Percentiles rank a stretch among this genome's conserved stretches.
Evolutionary conservation across 2,329 filamentous ascomycete species (phyloP).

Genomic region (Fusarium coffeatum): DNA sequence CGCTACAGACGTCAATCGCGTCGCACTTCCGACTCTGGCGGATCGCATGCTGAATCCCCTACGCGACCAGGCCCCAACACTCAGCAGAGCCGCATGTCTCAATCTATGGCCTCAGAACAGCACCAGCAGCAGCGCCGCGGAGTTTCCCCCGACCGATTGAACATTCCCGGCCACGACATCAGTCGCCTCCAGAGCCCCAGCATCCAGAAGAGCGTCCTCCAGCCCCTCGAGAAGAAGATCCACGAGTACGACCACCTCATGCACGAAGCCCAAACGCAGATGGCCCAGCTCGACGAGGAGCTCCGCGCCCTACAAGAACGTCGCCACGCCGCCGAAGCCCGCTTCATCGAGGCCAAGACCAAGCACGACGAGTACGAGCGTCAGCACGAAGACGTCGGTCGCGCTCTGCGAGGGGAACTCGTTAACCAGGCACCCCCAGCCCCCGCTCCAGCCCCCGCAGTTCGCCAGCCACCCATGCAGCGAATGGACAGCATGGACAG

Average conservation of each 20-base stretch:
- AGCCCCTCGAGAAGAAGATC: slow-evolving; percentile 59
- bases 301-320: slow-evolving; percentile 56
- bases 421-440: slow-evolving; percentile 14
- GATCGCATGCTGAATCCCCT: slow-evolving; percentile 26
- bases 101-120: slow-evolving; percentile 28
- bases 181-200: slow-evolving; percentile 59
- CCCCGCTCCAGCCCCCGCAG: not conserved
- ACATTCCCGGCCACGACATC: slow-evolving; percentile 46
- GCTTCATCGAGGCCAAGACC: slow-evolving; percentile 56
- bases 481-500: slow-evolving; percentile 43
- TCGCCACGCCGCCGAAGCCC: slow-evolving; percentile 55
- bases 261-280: slow-evolving; percentile 55
- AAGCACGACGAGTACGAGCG: slow-evolving; percentile 59
- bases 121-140: slow-evolving; percentile 36
- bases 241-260: slow-evolving; percentile 58
- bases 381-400: slow-evolving; percentile 56
- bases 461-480: slow-evolving; percentile 28
- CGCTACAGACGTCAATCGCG: slow-evolving; percentile 44
- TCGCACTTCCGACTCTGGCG: slow-evolving; percentile 39
- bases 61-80: slow-evolving; percentile 28
- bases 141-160: slow-evolving; percentile 31
- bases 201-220: slow-evolving; percentile 57
- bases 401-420: slow-evolving; percentile 56
- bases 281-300: slow-evolving; percentile 58
- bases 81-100: slow-evolving; percentile 34